Base-by-base conservation (phyloP, 345 rosid genomes). In the Zanthoxylum bungeanum region DNA sequence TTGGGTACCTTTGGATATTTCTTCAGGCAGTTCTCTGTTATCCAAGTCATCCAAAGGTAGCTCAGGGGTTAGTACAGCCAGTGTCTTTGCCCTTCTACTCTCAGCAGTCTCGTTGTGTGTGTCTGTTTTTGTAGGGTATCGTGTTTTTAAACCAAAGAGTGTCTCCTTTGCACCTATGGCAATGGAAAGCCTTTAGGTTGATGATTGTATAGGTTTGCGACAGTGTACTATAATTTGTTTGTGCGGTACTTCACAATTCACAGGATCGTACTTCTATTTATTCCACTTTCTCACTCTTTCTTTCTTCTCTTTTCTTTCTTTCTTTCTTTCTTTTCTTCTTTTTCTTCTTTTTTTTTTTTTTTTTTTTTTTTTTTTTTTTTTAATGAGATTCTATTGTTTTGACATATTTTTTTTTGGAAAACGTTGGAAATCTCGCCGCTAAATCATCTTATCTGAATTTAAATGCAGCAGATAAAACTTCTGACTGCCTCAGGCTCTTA, bases 1-100 rank as follows among this genome's bases (percentile, higher is more conserved):
- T 61, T 95, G 99, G 99, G 75, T 85, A 25, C 79, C 86, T 3
- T 46, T 95, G 80, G 97, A 92, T 52, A 78, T 91, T 64, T 73
- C 91, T 50, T 57, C 79, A 1, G 85, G 85, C 25, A 70, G 80
- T 62, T 84, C 86, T 16, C 21, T 14, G 42, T 79, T 82, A 21
- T 67, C 76, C 2, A 34, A 68, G 68, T 69, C 87, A 14, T 61
- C 81, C 33, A 70, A 76, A 7, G 64, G 81, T 66, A 76, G 86
- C 49, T 82, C 92, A 30, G 79, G 83, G 74, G 49, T 17, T 44
- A 83, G 81, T 11, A 76, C 83, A 57, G 81, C 86, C 56, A 83
- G 93, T 64, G 78, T 85, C 64, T 77, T 89, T 55, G 85, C 94
- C 55, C 82, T 95, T 67, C 56, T 95, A 42, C 72, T 95, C 19